Percentiles rank a stretch among this genome's conserved stretches.
Conservation (phyloP, 495 filamentous ascomycete species). For the Lasiosphaeria hispida region DNA sequence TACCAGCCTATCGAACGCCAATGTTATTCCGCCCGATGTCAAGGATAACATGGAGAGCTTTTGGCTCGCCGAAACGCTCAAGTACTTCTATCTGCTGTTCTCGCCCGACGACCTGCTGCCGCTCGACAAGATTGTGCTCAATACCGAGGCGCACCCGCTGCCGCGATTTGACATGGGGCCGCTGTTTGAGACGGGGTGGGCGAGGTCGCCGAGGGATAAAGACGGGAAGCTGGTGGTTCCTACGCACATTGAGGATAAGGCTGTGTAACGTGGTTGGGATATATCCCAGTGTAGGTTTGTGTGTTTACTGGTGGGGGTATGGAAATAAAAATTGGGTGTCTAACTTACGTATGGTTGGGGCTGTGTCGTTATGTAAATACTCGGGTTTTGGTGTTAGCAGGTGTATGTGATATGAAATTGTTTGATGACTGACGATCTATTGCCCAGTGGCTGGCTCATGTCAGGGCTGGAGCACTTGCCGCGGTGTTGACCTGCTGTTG, state of each 20-base stretch:
- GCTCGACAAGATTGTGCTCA: constrained; percentile 82
- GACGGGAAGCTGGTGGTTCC: constrained; percentile 32
- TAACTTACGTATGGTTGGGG: no score
- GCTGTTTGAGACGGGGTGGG: constrained; percentile 85
- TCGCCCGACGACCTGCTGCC: constrained; percentile 80
- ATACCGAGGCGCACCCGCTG: constrained; percentile 92
- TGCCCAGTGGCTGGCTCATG: no score
- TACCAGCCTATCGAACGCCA: constrained; percentile 75
- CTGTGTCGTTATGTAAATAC: no score
- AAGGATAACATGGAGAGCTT: constrained; percentile 93
- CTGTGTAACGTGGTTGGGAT: background rate
- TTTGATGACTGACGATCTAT: no score
- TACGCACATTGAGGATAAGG: background rate
- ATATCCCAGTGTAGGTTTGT: no score
- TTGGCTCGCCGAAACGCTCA: constrained; percentile 97
- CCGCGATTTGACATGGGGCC: constrained; percentile 78
- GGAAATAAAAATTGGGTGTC: no score
- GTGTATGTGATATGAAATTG: no score
- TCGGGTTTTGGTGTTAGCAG: no score
- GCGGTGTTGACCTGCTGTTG: no score
- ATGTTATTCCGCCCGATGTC: constrained; percentile 58
- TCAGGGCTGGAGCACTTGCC: no score
- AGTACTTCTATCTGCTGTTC: constrained; percentile 96
- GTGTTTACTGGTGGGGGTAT: no score
- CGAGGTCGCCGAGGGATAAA: constrained; percentile 60